Evolutionary conservation across 805 yeast species (phyloP).

Genomic region (Helenozyma baotianmanensis): DNA sequence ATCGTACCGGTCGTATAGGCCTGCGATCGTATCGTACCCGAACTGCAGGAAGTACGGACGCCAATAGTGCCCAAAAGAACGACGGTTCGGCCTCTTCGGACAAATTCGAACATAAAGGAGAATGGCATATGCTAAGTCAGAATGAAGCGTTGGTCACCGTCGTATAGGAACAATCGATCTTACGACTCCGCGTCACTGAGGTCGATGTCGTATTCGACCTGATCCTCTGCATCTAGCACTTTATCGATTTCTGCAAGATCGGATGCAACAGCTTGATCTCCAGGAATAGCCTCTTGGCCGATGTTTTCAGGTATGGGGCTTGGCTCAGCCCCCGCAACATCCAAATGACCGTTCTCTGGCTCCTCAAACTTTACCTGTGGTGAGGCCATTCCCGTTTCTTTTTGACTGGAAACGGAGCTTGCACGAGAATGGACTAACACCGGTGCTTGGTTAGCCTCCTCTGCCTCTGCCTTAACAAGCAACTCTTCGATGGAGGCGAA

Average conservation of each 20-base stretch:
- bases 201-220: constrained; percentile 34
- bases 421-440: constrained; percentile 4
- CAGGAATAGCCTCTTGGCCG: too few species aligned
- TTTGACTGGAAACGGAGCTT: constrained; percentile 1
- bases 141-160: too few species aligned
- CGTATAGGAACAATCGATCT: too few species aligned
- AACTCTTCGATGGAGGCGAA: constrained; percentile 20
- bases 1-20: too few species aligned
- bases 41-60: too few species aligned
- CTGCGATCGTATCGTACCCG: too few species aligned
- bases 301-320: too few species aligned
- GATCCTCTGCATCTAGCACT: constrained; percentile 34
- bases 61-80: too few species aligned
- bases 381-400: neutral
- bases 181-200: too few species aligned
- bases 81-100: too few species aligned
- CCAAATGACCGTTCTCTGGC: neutral
- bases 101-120: too few species aligned
- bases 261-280: neutral
- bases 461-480: constrained; percentile 20
- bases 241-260: constrained; percentile 28
- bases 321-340: neutral
- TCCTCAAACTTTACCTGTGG: constrained; percentile 1
- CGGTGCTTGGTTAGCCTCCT: constrained; percentile 12
- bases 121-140: too few species aligned